These are phyloP conservation scores for Saxispiralis lemnorum DNA, from an alignment of 495 filamentous ascomycete species.

Conservation along the genomic window DNA sequence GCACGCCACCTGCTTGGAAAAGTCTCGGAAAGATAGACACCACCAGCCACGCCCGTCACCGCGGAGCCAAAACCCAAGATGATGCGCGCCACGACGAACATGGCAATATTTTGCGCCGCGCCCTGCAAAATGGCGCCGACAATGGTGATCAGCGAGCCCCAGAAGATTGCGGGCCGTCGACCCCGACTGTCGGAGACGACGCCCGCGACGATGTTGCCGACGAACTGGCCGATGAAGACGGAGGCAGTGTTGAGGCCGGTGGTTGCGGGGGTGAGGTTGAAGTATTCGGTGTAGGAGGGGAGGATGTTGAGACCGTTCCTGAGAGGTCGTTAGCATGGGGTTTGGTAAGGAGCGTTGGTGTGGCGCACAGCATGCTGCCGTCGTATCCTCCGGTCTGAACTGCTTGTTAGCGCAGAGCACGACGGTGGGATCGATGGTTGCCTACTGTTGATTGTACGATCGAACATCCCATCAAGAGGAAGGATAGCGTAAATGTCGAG, in stretches of 20 bases:
- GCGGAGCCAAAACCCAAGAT: slow-evolving; percentile 29
- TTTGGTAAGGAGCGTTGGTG: no score
- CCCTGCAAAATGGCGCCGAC: slow-evolving; percentile 32
- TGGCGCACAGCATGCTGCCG: no score
- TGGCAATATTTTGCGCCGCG: slow-evolving; percentile 31
- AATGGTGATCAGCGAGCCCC: slow-evolving; percentile 27
- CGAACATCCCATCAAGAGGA: slow-evolving; percentile 30
- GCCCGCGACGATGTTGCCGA: slow-evolving; percentile 26
- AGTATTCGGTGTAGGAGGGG: slow-evolving; percentile 32
- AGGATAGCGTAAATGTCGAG: slow-evolving; percentile 25
- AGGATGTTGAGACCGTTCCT: slow-evolving; percentile 35
- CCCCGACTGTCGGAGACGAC: slow-evolving; percentile 27
- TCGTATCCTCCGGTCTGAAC: no score
- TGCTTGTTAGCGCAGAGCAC: no score
- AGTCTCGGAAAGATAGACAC: slow-evolving; percentile 28
- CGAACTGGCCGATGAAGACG: slow-evolving; percentile 29
- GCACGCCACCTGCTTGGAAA: slow-evolving; percentile 29
- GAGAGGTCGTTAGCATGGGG: not conserved
- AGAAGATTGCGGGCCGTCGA: slow-evolving; percentile 30
- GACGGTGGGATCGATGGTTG: not conserved
- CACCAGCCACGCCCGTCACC: slow-evolving; percentile 25
- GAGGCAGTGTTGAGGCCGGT: slow-evolving; percentile 31
- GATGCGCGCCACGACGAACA: slow-evolving; percentile 30
- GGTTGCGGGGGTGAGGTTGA: slow-evolving; percentile 28
- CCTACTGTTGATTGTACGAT: slow-evolving; percentile 31